Percentiles rank a stretch among this genome's conserved stretches.
These are phyloP conservation scores for Rhododendron ferrugineum DNA, from an alignment of 148 eudicot genomes.

Conservation along the genomic window DNA sequence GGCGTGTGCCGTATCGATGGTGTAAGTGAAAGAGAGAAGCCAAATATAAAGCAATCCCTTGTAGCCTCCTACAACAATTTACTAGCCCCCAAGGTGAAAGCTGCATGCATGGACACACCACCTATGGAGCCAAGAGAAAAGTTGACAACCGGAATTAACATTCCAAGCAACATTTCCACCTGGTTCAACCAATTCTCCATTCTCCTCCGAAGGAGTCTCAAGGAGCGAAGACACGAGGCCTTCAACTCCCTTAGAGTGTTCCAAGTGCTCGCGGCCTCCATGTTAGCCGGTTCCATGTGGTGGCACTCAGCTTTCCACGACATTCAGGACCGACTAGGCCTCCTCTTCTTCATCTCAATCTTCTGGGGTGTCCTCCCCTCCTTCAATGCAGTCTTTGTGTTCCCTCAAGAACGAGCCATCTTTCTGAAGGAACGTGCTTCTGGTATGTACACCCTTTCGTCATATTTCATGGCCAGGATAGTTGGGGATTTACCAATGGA, in stretches of 20 bases:
- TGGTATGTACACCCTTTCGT: slow-evolving; percentile 74
- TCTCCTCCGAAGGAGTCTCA: slow-evolving; percentile 75
- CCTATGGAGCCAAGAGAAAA: slow-evolving; percentile 6
- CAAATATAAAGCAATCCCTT: slow-evolving; percentile 59
- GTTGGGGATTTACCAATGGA: slow-evolving; percentile 88
- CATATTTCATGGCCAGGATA: slow-evolving; percentile 88
- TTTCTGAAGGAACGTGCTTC: slow-evolving; percentile 71
- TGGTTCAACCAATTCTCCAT: slow-evolving; percentile 69
- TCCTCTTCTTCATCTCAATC: slow-evolving; percentile 75
- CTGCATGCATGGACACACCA: slow-evolving; percentile 34
- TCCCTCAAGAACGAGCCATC: slow-evolving; percentile 86
- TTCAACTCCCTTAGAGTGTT: slow-evolving; percentile 77
- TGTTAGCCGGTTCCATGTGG: slow-evolving; percentile 82
- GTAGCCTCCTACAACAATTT: slow-evolving; percentile 59
- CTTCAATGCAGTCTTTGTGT: slow-evolving; percentile 81
- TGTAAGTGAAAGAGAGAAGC: slow-evolving; percentile 51
- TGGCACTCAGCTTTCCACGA: slow-evolving; percentile 67
- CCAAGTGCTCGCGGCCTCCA: slow-evolving; percentile 68
- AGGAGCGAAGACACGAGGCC: slow-evolving; percentile 78
- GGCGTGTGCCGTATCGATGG: slow-evolving; percentile 62
- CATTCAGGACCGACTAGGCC: slow-evolving; percentile 73
- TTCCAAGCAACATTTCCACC: slow-evolving; percentile 19
- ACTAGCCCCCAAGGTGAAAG: slow-evolving; percentile 54
- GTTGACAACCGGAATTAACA: background rate
- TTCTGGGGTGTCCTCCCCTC: slow-evolving; percentile 96